Evolutionary conservation across 1,139 yeast species (phyloP).

Genomic region (Blastobotrys aristatus): DNA sequence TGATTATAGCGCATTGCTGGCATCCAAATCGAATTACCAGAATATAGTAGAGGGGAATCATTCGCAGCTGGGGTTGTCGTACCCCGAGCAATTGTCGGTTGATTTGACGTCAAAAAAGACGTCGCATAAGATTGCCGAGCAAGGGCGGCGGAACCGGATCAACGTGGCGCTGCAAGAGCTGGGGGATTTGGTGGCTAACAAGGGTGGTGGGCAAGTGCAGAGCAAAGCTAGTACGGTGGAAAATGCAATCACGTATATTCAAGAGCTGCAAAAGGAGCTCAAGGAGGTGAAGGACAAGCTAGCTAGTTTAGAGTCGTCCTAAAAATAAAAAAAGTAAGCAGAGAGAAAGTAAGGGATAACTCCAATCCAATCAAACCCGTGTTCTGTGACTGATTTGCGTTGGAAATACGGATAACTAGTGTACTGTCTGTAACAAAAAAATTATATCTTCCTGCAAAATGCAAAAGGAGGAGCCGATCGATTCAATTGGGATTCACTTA

Average conservation of each 20-base stretch:
- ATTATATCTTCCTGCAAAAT: too few relatives aligned
- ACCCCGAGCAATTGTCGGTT: slow-evolving; percentile 38
- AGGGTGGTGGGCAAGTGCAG: slow-evolving; percentile 47
- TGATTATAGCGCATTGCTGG: slow-evolving; percentile 34
- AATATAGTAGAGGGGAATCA: slow-evolving; percentile 43
- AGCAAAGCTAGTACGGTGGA: slow-evolving; percentile 92
- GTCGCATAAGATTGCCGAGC: slow-evolving; percentile 91
- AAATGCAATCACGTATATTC: slow-evolving; percentile 69
- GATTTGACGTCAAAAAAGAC: slow-evolving; percentile 45
- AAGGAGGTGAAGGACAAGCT: slow-evolving; percentile 32
- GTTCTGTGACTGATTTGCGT: neutral
- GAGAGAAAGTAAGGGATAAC: neutral
- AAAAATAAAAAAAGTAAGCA: neutral
- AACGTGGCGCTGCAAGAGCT: slow-evolving; percentile 78
- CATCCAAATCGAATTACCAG: slow-evolving; percentile 41
- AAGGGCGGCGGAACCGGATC: slow-evolving; percentile 90
- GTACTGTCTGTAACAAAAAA: neutral
- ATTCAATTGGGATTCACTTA: too few relatives aligned
- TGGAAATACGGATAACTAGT: too few relatives aligned
- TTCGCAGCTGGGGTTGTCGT: slow-evolving; percentile 37
- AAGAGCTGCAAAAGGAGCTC: slow-evolving; percentile 46
- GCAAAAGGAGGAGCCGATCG: too few relatives aligned
- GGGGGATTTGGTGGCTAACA: slow-evolving; percentile 59
- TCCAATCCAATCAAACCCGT: neutral
- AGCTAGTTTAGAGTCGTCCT: slow-evolving; percentile 17